A percentile compares a stretch with the other conserved stretches of the same genome.
phyloP scores from a whole-genome alignment of 371 early-diverging fungal genomes.

The Mortierella sp. region DNA sequence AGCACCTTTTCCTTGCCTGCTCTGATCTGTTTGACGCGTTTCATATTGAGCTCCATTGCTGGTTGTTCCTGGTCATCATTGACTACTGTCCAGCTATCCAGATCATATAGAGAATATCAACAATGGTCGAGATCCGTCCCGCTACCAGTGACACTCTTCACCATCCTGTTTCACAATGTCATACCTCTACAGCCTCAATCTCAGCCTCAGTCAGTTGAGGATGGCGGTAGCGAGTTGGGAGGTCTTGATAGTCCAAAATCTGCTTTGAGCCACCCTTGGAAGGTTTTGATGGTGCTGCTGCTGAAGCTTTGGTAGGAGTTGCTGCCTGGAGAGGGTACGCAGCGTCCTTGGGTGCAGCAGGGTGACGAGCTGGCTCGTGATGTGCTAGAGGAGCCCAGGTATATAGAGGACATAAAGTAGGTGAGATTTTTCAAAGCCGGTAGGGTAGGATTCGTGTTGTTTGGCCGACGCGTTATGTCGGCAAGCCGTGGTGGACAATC shows the following conservation, averaged over 20 bases:
- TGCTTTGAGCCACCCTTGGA: slow-evolving; percentile 28
- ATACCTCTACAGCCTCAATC: slow-evolving; percentile 64
- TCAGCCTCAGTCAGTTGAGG: slow-evolving; percentile 57
- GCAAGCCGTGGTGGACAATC: too few species aligned
- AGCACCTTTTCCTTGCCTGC: too few species aligned
- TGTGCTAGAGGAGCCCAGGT: slow-evolving; percentile 10
- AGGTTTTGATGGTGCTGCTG: slow-evolving; percentile 27
- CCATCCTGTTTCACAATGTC: background rate
- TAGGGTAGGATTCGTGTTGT: too few species aligned
- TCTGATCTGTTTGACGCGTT: too few species aligned
- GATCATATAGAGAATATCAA: too few species aligned
- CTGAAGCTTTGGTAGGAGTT: background rate
- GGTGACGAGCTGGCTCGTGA: slow-evolving; percentile 37
- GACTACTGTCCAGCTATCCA: too few species aligned
- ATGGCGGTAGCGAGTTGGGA: slow-evolving; percentile 58
- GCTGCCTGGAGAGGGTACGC: slow-evolving; percentile 35
- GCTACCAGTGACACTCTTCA: too few species aligned
- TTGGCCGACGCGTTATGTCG: too few species aligned
- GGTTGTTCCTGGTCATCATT: too few species aligned
- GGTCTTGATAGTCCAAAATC: slow-evolving; percentile 53
- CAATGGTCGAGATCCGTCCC: too few species aligned
- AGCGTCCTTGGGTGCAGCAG: slow-evolving; percentile 42
- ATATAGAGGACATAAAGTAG: background rate
- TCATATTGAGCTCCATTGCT: too few species aligned
- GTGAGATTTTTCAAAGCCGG: too few species aligned